Evolutionary conservation across 169 alveolate species (phyloP).

Genomic region (Cardiosporidium cionae): DNA sequence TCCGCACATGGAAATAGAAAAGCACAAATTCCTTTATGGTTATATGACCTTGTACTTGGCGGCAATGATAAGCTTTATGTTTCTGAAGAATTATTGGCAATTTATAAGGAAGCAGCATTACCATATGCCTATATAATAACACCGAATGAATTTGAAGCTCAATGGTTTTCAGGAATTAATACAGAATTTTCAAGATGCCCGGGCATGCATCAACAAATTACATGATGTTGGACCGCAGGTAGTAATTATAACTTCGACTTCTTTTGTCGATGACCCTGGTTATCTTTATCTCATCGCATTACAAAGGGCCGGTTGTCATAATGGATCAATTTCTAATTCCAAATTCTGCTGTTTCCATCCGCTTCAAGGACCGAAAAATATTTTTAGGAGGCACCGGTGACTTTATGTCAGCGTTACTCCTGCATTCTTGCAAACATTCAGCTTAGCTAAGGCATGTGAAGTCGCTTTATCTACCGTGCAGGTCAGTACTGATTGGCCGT

Average conservation of each 20-base stretch:
- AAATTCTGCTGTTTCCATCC: neutral
- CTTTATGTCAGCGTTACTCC: conserved; percentile 4
- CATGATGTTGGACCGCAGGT: conserved; percentile 16
- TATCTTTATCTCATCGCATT: neutral
- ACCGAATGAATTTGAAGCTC: conserved; percentile 49
- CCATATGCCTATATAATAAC: conserved; percentile 41
- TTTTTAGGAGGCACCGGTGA: conserved; percentile 15
- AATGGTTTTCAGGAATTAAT: conserved; percentile 27
- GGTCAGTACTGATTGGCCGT: neutral
- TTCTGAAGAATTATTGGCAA: conserved; percentile 25
- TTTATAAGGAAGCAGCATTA: conserved; percentile 28
- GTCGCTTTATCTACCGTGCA: neutral
- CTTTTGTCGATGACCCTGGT: neutral
- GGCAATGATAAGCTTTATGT: conserved; percentile 42
- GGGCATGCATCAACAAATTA: neutral
- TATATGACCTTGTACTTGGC: conserved; percentile 52
- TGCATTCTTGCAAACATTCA: neutral
- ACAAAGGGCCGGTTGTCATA: neutral
- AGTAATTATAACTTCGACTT: conserved; percentile 3
- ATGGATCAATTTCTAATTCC: neutral
- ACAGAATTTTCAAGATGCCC: neutral
- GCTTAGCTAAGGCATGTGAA: neutral
- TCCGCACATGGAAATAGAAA: neutral
- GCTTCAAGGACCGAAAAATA: neutral
- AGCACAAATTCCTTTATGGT: conserved; percentile 2